Evolutionary conservation across 495 filamentous ascomycete genomes (phyloP).

Genomic region (Neurospora africana): DNA sequence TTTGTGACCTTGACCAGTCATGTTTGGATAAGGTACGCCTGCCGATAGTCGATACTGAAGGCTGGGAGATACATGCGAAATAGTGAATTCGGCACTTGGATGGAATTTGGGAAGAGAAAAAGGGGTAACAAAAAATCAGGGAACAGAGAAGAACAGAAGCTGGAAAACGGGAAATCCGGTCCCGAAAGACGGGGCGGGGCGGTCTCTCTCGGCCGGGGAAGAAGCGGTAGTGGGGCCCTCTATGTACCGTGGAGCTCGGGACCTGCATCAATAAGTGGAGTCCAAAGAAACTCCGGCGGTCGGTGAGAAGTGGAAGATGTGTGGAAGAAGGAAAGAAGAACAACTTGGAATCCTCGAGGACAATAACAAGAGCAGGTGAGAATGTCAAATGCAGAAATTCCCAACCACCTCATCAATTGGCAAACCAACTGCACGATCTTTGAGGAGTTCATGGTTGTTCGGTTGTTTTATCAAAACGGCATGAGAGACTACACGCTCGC

Average conservation of each 20-base stretch:
- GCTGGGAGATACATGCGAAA: background rate
- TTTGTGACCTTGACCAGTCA: background rate
- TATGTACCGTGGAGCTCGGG: background rate
- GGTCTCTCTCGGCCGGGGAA: background rate
- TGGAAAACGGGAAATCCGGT: background rate
- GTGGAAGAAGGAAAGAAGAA: background rate
- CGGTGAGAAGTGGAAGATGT: background rate
- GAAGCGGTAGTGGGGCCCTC: background rate
- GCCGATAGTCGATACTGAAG: too few species aligned
- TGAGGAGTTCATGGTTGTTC: background rate
- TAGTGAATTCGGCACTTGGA: background rate
- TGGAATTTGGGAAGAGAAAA: background rate
- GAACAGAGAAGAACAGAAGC: background rate
- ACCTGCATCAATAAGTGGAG: background rate
- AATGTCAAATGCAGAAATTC: background rate
- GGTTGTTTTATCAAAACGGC: background rate
- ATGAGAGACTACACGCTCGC: background rate
- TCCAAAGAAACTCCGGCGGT: background rate
- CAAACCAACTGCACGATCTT: background rate
- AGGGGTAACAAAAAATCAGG: background rate
- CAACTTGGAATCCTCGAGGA: background rate
- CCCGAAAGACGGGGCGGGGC: background rate
- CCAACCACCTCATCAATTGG: background rate
- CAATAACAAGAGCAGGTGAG: background rate
- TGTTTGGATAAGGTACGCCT: background rate